Percentiles rank a stretch among this genome's conserved stretches.
phyloP scores from a whole-genome alignment of 1,139 yeast genomes.

The Fermentozyma sake region DNA sequence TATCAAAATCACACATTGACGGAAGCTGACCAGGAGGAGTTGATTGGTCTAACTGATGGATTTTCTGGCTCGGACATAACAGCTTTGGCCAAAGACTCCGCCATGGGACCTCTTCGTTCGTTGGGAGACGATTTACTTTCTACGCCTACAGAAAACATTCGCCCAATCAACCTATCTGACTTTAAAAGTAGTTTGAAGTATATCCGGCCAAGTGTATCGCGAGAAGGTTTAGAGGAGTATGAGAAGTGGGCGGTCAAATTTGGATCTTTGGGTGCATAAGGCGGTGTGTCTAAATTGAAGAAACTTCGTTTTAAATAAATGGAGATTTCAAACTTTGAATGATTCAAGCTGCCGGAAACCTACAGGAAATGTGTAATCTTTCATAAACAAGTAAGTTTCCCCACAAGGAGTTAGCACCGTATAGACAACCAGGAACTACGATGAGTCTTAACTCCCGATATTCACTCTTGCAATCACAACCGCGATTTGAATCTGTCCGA shows the following conservation, averaged over 20 bases:
- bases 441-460: no score
- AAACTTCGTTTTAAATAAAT: no score
- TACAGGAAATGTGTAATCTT: no score
- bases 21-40: conserved; percentile 55
- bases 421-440: no score
- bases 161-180: conserved; percentile 75
- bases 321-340: no score
- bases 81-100: conserved; percentile 94
- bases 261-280: conserved; percentile 85
- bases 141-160: conserved; percentile 80
- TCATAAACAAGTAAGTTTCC: no score
- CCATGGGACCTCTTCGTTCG: conserved; percentile 94
- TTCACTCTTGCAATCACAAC: no score
- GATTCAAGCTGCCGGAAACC: no score
- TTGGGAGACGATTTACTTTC: conserved; percentile 82
- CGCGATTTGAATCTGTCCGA: no score
- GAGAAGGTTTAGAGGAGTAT: conserved; percentile 69
- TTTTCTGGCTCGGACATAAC: conserved; percentile 94
- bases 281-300: no score
- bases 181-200: conserved; percentile 74
- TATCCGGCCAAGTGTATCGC: conserved; percentile 88
- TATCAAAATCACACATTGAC: conserved; percentile 73
- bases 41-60: conserved; percentile 67
- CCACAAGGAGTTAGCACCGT: no score
- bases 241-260: conserved; percentile 89